Percentiles rank a stretch among this genome's conserved stretches.
Conservation (phyloP, 345 rosid genomes). For the Garcia nutans region DNA sequence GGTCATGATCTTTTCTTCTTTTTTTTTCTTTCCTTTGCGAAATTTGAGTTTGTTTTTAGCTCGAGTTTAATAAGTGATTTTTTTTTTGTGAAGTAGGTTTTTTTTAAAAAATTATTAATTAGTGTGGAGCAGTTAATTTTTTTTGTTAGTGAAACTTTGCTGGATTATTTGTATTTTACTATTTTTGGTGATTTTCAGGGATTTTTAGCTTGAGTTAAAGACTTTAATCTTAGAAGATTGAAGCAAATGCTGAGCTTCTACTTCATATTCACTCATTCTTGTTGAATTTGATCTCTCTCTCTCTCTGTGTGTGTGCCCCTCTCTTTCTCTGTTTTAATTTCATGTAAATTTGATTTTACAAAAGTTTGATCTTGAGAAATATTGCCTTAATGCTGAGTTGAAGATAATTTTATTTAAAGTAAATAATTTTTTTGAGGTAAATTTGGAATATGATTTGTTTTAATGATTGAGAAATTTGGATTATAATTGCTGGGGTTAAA, state of each 20-base stretch:
- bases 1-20: slow-evolving; percentile 48
- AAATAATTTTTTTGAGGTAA: background rate
- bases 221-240: slow-evolving; percentile 5
- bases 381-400: too few species aligned
- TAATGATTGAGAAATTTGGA: background rate
- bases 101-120: background rate
- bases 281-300: background rate
- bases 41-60: background rate
- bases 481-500: background rate
- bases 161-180: background rate
- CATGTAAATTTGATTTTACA: background rate
- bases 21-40: background rate
- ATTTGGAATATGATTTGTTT: background rate
- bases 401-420: background rate
- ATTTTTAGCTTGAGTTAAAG: background rate
- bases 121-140: background rate
- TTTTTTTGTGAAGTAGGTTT: background rate
- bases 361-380: background rate
- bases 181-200: background rate
- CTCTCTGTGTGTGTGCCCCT: background rate
- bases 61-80: background rate
- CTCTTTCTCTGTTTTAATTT: background rate
- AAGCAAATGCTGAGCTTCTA: slow-evolving; percentile 6
- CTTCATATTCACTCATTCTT: background rate
- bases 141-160: background rate